Evolutionary conservation across 2,329 filamentous ascomycete species (phyloP).

Genomic region (Albophoma yamanashiensis): DNA sequence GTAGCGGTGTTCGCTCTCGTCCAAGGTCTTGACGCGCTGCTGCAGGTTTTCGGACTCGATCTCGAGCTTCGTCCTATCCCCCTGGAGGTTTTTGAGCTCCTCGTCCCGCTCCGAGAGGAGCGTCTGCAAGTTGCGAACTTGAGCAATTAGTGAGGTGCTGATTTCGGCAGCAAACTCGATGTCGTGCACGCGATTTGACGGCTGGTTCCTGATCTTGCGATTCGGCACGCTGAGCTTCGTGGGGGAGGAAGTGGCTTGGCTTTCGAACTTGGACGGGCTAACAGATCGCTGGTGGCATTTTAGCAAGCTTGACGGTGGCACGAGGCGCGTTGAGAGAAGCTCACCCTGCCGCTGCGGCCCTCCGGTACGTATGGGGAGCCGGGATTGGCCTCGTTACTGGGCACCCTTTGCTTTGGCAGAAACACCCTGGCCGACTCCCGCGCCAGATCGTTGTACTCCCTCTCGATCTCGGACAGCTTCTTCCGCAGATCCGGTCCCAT

Average conservation of each 20-base stretch:
- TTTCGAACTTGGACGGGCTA: conserved; percentile 71
- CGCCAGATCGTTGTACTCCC: conserved; percentile 89
- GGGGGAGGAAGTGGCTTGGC: conserved; percentile 73
- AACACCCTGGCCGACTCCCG: conserved; percentile 83
- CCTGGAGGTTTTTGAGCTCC: conserved; percentile 60
- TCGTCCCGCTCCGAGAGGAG: conserved; percentile 83
- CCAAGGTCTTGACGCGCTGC: conserved; percentile 69
- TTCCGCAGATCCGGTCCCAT: conserved; percentile 73
- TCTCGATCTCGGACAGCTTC: conserved; percentile 78
- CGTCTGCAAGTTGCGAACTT: conserved; percentile 82
- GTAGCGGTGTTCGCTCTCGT: conserved; percentile 91
- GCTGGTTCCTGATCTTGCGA: conserved; percentile 82
- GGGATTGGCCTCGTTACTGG: conserved; percentile 51
- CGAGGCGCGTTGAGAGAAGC: conserved; percentile 11
- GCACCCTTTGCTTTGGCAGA: conserved; percentile 70
- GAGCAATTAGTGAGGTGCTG: conserved; percentile 85
- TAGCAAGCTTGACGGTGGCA: conserved; percentile 1
- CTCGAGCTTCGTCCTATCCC: conserved; percentile 71
- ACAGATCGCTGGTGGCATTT: conserved; percentile 45
- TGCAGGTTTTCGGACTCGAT: conserved; percentile 69
- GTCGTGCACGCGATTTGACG: conserved; percentile 79
- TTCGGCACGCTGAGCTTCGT: conserved; percentile 83
- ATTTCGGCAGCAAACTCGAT: conserved; percentile 99
- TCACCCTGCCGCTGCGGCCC: conserved; percentile 40
- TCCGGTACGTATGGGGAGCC: conserved; percentile 44